Base-by-base conservation (phyloP, 208 protist species). In the Trypanosoma avium region DNA sequence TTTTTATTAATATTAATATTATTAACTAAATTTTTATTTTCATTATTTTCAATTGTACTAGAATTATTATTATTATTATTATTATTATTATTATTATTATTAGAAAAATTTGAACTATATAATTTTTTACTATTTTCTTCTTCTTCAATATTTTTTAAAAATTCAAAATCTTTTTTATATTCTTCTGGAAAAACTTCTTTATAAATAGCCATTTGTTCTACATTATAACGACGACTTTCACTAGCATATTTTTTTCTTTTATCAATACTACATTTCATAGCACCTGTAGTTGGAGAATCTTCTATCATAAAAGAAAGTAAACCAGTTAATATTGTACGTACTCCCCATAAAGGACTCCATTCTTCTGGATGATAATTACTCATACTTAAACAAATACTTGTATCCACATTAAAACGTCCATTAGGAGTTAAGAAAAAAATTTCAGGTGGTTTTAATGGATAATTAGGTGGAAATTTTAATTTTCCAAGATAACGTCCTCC, bases 401-500 rank as follows among this genome's bases (percentile, higher is more conserved):
- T 70, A 48, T 88, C 76, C 0, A 67, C 74, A 27, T 77, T 26
- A 56, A 97, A 95, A 29, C 93, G 72, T 7, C 93, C 93, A 61
- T 75, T 96, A 15, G 93, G 93, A 7, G 93, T 97, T 17, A 76
- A 70, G 54, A 98, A 65, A 26, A 84, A 68, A 27, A 98, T 86
- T 35, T 69, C 71, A 8, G 97, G 97, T n/a, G 97, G 96, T 61
- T 97, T 95, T 36, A 97, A 94, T 1, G 98, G 98, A 73, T 99
- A 99, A 30, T 99, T 89, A 3, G 81, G 27, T 0, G 96, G 95
- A 29, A 99, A 91, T 6, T 92, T 72, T 19, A 99, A 84, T 45
- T 93, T 69, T 0, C 98, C 98, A 58, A 99, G 81, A 75, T 99
- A 99, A 52, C 97, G 75, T 12, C 98, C 98, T 21, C 94, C 97